Percentiles rank a stretch among this genome's conserved stretches.
phyloP scores from a whole-genome alignment of 148 eudicot species.

The Amaranthus palmeri region DNA sequence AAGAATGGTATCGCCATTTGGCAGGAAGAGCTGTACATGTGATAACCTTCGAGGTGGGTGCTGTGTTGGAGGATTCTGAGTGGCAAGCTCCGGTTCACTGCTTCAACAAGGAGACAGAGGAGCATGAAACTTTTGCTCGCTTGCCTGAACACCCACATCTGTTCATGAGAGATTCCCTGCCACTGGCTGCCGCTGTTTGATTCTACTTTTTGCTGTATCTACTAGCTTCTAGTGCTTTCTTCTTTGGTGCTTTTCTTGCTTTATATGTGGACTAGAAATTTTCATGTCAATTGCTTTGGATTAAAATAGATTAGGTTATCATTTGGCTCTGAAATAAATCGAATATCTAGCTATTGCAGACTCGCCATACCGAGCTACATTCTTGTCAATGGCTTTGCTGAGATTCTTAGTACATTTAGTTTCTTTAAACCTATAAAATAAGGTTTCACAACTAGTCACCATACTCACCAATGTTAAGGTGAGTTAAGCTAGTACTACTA shows the following conservation, averaged over 20 bases:
- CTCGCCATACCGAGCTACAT: neutral
- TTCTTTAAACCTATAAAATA: neutral
- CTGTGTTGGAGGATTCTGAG: slow-evolving; percentile 48
- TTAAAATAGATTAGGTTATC: neutral
- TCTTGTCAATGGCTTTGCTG: neutral
- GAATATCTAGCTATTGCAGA: neutral
- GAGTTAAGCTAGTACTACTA: neutral
- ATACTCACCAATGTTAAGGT: neutral
- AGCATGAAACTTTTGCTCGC: neutral
- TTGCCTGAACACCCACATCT: neutral
- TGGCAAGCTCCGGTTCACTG: slow-evolving; percentile 64
- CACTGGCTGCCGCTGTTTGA: neutral
- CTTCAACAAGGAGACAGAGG: slow-evolving; percentile 25
- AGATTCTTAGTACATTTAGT: neutral
- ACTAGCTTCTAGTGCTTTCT: neutral
- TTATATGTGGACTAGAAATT: neutral
- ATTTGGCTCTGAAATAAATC: neutral
- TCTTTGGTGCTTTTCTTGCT: neutral
- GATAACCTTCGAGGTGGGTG: slow-evolving; percentile 68
- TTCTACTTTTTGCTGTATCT: neutral
- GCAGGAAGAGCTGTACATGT: slow-evolving; percentile 58
- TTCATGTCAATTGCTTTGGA: neutral
- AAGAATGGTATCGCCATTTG: neutral
- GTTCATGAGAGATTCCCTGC: neutral
- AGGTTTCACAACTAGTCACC: neutral